These are phyloP conservation scores for Fusarium stilboides DNA, from an alignment of 2,329 filamentous ascomycete species.

Conservation along the genomic window DNA sequence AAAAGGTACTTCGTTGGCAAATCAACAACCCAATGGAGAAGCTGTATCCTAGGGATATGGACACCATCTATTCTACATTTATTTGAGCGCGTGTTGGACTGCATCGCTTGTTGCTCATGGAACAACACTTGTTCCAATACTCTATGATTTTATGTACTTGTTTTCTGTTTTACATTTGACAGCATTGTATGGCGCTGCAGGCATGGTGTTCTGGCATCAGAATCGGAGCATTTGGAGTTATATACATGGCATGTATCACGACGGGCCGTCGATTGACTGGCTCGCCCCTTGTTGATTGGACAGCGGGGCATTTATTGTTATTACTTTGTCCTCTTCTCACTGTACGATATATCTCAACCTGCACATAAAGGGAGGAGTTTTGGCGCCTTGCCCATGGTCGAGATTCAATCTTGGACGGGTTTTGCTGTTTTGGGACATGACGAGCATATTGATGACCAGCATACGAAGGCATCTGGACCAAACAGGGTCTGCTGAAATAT, in stretches of 20 bases:
- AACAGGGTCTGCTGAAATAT: slow-evolving; percentile 33
- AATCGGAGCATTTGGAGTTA: slow-evolving; percentile 32
- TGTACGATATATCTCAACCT: slow-evolving; percentile 40
- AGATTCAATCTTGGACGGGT: slow-evolving; percentile 16
- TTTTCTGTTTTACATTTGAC: slow-evolving; percentile 22
- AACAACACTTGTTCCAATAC: slow-evolving; percentile 8
- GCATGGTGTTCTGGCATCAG: slow-evolving; percentile 33
- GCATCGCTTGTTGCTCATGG: not conserved
- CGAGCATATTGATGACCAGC: slow-evolving; percentile 24
- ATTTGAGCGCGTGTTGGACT: slow-evolving; percentile 34
- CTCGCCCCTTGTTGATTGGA: slow-evolving; percentile 19
- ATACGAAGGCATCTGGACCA: slow-evolving; percentile 24
- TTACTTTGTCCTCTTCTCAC: slow-evolving; percentile 17
- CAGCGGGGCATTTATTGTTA: slow-evolving; percentile 22
- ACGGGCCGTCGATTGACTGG: slow-evolving; percentile 18
- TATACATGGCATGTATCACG: slow-evolving; percentile 36
- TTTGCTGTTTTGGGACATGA: slow-evolving; percentile 25
- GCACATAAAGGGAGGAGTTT: slow-evolving; percentile 40
- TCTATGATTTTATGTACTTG: slow-evolving; percentile 14
- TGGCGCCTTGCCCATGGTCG: slow-evolving; percentile 19
- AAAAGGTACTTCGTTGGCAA: slow-evolving; percentile 54
- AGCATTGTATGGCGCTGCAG: slow-evolving; percentile 43
- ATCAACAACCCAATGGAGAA: slow-evolving; percentile 55
- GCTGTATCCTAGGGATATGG: slow-evolving; percentile 57
- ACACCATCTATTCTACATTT: slow-evolving; percentile 54